Conservation (phyloP, 1,139 yeast species). For the Yamadazyma trypodendri region DNA sequence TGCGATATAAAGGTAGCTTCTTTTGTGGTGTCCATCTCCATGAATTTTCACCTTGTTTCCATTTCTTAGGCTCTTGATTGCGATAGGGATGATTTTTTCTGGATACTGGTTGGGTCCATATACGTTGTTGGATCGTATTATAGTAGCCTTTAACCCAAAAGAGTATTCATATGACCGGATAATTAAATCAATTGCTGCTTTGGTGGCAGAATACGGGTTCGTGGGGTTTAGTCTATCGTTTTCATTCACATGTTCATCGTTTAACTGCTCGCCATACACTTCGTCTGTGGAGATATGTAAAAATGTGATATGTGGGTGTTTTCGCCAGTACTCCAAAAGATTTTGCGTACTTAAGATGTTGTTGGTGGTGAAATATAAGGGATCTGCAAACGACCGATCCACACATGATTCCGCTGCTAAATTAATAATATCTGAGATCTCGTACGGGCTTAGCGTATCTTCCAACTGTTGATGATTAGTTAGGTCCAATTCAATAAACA, state of each 20-base stretch:
- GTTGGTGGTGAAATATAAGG: constrained; percentile 45
- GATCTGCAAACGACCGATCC: constrained; percentile 50
- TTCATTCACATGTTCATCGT: constrained; percentile 33
- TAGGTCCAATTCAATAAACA: constrained; percentile 38
- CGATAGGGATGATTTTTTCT: constrained; percentile 52
- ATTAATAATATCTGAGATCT: constrained; percentile 42
- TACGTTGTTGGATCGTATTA: constrained; percentile 53
- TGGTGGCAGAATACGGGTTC: constrained; percentile 61
- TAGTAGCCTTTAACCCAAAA: constrained; percentile 42
- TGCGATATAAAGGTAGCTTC: constrained; percentile 48
- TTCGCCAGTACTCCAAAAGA: constrained; percentile 40
- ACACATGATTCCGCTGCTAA: constrained; percentile 63
- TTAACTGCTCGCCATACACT: constrained; percentile 49
- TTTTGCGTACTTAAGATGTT: constrained; percentile 53
- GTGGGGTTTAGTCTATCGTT: constrained; percentile 45
- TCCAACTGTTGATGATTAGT: constrained; percentile 20
- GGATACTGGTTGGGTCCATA: constrained; percentile 59
- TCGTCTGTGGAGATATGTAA: constrained; percentile 63
- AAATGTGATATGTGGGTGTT: constrained; percentile 19
- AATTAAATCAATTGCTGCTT: constrained; percentile 56
- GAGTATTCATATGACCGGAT: constrained; percentile 47
- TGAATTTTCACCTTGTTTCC: constrained; percentile 35
- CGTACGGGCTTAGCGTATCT: constrained; percentile 12
- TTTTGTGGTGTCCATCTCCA: constrained; percentile 47
- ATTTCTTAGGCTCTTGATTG: constrained; percentile 14